phyloP scores from a whole-genome alignment of 176 grass and related monocot genomes.

The bread wheat (Triticum aestivum) region DNA sequence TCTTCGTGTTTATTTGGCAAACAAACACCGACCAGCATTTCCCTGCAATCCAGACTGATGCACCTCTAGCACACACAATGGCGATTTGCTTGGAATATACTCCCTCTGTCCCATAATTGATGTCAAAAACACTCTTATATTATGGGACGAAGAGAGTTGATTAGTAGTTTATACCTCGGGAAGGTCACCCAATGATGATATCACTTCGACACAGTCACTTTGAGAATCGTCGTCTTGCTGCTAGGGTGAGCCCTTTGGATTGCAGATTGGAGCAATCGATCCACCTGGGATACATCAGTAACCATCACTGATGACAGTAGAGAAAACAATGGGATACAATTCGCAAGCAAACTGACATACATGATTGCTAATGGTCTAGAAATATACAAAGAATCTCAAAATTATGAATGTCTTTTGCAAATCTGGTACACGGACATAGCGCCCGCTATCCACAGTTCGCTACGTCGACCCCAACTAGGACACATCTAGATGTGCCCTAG shows the following conservation, averaged over 20 bases:
- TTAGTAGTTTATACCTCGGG: not conserved
- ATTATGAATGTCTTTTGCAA: too few species aligned
- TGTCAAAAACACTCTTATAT: too few species aligned
- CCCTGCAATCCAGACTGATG: not conserved
- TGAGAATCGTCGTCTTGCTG: not conserved
- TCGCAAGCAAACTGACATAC: not conserved
- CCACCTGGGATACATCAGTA: not conserved
- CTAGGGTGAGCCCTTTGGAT: not conserved
- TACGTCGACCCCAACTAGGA: too few species aligned
- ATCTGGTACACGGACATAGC: too few species aligned
- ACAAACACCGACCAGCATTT: not conserved
- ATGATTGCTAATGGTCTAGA: too few species aligned
- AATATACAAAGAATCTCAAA: too few species aligned
- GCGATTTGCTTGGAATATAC: not conserved
- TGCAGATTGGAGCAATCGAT: not conserved
- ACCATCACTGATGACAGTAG: not conserved
- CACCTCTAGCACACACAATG: not conserved
- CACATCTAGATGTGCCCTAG: too few species aligned
- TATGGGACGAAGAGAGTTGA: too few species aligned
- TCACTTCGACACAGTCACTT: not conserved
- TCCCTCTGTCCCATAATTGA: too few species aligned
- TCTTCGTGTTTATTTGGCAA: not conserved
- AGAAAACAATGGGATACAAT: not conserved
- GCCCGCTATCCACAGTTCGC: too few species aligned
- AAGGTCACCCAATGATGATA: not conserved